Percentiles rank a stretch among this genome's conserved stretches.
Evolutionary conservation across 1,284 basidiomycete genomes (phyloP).

Genomic region (Dichomitus squalens): DNA sequence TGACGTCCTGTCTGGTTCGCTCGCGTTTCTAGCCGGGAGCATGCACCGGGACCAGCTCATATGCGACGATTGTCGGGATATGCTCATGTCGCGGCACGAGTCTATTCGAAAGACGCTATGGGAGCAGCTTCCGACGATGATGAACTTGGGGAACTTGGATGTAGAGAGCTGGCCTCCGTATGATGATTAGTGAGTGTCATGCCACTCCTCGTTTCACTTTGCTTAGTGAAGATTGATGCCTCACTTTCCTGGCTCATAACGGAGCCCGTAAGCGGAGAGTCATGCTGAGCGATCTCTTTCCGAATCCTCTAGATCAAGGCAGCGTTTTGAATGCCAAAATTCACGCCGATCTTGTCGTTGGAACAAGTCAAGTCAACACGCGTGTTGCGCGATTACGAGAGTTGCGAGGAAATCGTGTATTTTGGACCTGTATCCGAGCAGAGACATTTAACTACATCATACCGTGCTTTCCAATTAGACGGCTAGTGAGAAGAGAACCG

Average conservation of each 20-base stretch:
- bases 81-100: background rate
- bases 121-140: background rate
- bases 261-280: no score
- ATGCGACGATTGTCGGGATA: background rate
- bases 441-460: background rate
- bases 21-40: background rate
- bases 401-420: background rate
- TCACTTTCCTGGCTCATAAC: no score
- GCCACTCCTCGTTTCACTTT: background rate
- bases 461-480: no score
- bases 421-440: no score
- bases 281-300: no score
- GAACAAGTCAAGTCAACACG: no score
- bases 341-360: no score
- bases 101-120: background rate
- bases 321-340: no score
- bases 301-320: no score
- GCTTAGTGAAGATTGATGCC: no score
- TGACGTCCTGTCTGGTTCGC: background rate
- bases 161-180: background rate
- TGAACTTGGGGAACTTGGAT: background rate
- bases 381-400: background rate
- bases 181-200: background rate
- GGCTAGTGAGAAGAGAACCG: background rate
- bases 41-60: background rate